phyloP scores from a whole-genome alignment of 139 green algal species.

The Diplosphaera chodatii region DNA sequence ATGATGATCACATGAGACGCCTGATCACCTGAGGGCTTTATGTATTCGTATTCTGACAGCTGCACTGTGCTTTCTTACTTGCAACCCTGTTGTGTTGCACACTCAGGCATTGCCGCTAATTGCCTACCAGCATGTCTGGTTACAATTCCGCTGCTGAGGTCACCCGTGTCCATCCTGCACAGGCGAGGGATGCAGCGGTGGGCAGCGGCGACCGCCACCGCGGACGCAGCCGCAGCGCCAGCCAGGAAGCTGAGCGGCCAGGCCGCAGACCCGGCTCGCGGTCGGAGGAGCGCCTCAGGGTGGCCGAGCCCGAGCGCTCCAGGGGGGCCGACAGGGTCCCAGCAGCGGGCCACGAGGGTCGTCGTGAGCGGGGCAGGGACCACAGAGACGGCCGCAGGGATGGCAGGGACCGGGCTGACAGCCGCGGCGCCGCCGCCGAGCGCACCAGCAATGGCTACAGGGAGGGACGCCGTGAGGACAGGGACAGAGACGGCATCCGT shows the following conservation, averaged over 20 bases:
- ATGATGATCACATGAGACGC: slow-evolving; percentile 26
- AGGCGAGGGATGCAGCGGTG: background rate
- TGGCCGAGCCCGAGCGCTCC: background rate
- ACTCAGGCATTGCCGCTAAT: too few species aligned
- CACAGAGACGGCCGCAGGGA: slow-evolving; percentile 6
- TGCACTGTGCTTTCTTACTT: too few species aligned
- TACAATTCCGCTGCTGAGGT: too few species aligned
- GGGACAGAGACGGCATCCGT: background rate
- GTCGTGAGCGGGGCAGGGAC: too few species aligned
- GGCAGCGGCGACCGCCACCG: background rate
- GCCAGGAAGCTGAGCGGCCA: background rate
- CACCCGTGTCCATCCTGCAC: too few species aligned
- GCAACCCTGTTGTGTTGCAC: too few species aligned
- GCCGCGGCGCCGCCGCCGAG: background rate
- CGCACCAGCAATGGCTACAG: slow-evolving; percentile 1
- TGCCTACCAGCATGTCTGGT: background rate
- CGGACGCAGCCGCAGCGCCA: slow-evolving; percentile 2
- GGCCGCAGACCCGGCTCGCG: background rate
- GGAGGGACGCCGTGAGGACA: background rate
- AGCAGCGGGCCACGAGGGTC: too few species aligned
- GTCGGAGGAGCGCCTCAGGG: background rate
- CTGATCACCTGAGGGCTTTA: slow-evolving; percentile 15
- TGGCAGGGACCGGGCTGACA: slow-evolving; percentile 1
- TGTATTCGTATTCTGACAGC: slow-evolving; percentile 47
- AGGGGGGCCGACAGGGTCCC: too few species aligned